Evolutionary conservation across 345 rosid species (phyloP), one percentile per base, ranked within the genome.

Genomic region (Aquilaria sinensis): DNA sequence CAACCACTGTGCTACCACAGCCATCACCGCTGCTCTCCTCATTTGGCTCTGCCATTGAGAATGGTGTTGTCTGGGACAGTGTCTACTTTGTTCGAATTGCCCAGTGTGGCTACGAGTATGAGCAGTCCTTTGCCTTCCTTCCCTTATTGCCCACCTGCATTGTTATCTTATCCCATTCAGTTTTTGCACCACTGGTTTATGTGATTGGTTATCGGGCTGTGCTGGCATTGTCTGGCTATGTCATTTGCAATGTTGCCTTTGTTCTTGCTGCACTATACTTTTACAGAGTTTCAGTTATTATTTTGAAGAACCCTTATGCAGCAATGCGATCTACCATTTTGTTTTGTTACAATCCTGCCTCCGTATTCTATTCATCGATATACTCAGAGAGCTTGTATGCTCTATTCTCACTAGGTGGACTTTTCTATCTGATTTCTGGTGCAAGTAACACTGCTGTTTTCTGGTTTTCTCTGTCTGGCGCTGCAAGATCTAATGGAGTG

Each of bases 401-500:
- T 5, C 68, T 88, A 23, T 81, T 88, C 57, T 86, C 92, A 11
- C 57, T 90, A 51, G 97, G 99, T 57, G 99, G 99, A 62, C 58
- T 86, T 71, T 88, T 81, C 64, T 73, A 86, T 78, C 74, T 88
- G 74, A 31, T 81, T 60, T 75, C 85, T 53, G 86, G 87, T 77
- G 66, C 85, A 59, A 69, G 73, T 67, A 82, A 78, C 73, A 73
- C 75, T 60, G 87, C 92, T 51, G 83, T 78, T 58, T 74, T 90
- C 60, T 90, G 87, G 84, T 74, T 93, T 82, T 86, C 96, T 46
- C 78, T 88, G 60, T 94, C 97, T 64, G 82, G 89, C 51, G 81
- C 79, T 83, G 93, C 98, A 74, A 86, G 98, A 77, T 88, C 99
- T 48, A 93, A 93, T 67, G 99, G 99, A 67, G 78, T 90, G 76